A percentile compares a stretch with the other conserved stretches of the same genome.
Evolutionary conservation across 2,329 filamentous ascomycete species (phyloP).

Genomic region (Dactylellina cionopaga): DNA sequence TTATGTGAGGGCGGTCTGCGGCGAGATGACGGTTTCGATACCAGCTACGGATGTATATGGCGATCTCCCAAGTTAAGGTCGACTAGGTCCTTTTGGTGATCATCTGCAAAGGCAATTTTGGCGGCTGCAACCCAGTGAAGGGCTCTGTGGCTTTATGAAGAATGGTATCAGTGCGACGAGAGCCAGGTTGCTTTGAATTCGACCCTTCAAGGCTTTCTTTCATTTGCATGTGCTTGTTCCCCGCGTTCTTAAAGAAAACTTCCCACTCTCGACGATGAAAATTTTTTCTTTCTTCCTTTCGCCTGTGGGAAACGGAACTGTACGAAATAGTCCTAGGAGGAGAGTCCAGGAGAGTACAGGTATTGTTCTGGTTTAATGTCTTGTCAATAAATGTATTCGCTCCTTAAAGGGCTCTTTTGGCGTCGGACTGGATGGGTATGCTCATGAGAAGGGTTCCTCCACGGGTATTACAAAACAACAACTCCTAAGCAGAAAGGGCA

Average conservation of each 20-base stretch:
- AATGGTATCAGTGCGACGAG: slow-evolving; percentile 14
- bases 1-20: slow-evolving; percentile 9
- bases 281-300: slow-evolving; percentile 27
- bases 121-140: slow-evolving; percentile 6
- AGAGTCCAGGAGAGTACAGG: slow-evolving; percentile 36
- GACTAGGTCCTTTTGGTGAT: slow-evolving; percentile 23
- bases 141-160: slow-evolving; percentile 10
- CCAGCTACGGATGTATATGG: slow-evolving; percentile 29
- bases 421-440: slow-evolving; percentile 29
- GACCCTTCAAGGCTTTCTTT: neutral
- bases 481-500: slow-evolving; percentile 36
- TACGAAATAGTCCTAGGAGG: slow-evolving; percentile 14
- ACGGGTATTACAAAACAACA: slow-evolving; percentile 48
- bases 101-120: slow-evolving; percentile 27
- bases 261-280: slow-evolving; percentile 1
- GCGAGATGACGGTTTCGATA: slow-evolving; percentile 29
- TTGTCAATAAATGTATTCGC: slow-evolving; percentile 51
- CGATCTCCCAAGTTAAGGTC: slow-evolving; percentile 33
- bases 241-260: slow-evolving; percentile 25
- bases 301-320: slow-evolving; percentile 27
- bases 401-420: slow-evolving; percentile 50
- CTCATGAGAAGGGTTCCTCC: slow-evolving; percentile 41
- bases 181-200: slow-evolving; percentile 13
- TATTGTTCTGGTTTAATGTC: slow-evolving; percentile 40
- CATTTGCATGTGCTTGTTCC: slow-evolving; percentile 52